Conservation (phyloP, 2,329 filamentous ascomycete genomes). For the Periconia sp. region DNA sequence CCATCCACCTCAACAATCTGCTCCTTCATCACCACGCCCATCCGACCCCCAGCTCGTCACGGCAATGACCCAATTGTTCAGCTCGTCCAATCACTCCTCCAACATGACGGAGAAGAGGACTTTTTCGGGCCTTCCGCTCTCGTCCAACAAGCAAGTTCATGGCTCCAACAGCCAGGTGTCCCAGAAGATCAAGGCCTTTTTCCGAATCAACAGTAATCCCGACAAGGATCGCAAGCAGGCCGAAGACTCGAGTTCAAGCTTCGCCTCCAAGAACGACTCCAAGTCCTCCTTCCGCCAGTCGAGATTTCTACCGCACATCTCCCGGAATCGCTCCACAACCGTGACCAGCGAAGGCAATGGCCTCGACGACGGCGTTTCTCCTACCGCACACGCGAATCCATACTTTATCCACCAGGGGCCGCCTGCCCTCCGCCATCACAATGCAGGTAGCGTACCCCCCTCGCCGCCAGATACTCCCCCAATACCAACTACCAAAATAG, state of each 20-base stretch:
- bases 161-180: constrained; percentile 58
- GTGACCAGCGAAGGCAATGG: constrained; percentile 91
- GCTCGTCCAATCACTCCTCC: constrained; percentile 37
- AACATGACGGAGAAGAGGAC: constrained; percentile 48
- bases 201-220: constrained; percentile 62
- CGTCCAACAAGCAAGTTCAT: constrained; percentile 51
- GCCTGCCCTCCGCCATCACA: constrained; percentile 89
- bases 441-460: constrained; percentile 88
- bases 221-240: constrained; percentile 45
- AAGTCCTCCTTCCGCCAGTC: constrained; percentile 79
- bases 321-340: constrained; percentile 84
- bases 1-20: background rate
- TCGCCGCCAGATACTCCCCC: constrained; percentile 89
- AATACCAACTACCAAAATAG: constrained; percentile 61
- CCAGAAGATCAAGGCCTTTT: constrained; percentile 70
- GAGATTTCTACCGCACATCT: constrained; percentile 84
- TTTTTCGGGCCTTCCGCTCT: constrained; percentile 51
- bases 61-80: constrained; percentile 48
- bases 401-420: constrained; percentile 97
- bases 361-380: constrained; percentile 84
- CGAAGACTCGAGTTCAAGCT: constrained; percentile 38
- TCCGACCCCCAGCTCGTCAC: background rate
- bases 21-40: constrained; percentile 8
- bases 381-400: constrained; percentile 91
- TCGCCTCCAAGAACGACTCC: constrained; percentile 58